Percentiles rank a stretch among this genome's conserved stretches.
phyloP scores from a whole-genome alignment of 306 rosid genomes.

The Casuarina equisetifolia region DNA sequence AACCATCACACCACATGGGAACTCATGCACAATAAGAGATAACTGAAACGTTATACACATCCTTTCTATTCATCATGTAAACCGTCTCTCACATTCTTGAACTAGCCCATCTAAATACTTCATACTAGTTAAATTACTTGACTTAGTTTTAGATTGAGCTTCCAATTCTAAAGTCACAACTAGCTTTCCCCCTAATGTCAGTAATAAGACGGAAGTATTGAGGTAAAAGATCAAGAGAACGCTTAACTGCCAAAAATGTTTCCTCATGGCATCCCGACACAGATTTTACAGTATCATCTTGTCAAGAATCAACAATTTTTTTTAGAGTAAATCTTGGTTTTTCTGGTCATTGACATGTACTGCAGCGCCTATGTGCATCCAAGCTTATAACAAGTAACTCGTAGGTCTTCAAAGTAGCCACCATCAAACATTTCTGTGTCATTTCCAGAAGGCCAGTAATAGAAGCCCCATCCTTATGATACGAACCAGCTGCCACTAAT shows the following conservation, averaged over 20 bases:
- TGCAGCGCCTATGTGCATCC: too few relatives aligned
- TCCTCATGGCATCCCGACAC: not conserved
- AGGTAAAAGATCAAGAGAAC: not conserved
- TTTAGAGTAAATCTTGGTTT: not conserved
- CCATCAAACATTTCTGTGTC: not conserved
- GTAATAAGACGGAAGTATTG: not conserved
- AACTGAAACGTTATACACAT: not conserved
- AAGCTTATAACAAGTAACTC: not conserved
- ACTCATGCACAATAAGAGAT: not conserved
- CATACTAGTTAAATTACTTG: not conserved
- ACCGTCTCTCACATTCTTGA: not conserved
- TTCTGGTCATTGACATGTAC: not conserved
- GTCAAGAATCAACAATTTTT: not conserved
- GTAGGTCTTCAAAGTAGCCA: not conserved
- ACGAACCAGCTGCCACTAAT: not conserved
- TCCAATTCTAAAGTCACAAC: not conserved
- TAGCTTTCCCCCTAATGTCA: not conserved
- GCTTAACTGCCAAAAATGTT: not conserved
- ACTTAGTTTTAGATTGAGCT: not conserved
- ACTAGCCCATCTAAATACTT: not conserved
- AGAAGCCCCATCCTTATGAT: not conserved
- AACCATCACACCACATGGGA: not conserved
- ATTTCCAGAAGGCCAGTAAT: too few relatives aligned
- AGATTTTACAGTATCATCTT: not conserved
- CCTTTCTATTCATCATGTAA: not conserved